Conservation (phyloP, 331 rosid genomes). For the Stylosanthes scabra region DNA sequence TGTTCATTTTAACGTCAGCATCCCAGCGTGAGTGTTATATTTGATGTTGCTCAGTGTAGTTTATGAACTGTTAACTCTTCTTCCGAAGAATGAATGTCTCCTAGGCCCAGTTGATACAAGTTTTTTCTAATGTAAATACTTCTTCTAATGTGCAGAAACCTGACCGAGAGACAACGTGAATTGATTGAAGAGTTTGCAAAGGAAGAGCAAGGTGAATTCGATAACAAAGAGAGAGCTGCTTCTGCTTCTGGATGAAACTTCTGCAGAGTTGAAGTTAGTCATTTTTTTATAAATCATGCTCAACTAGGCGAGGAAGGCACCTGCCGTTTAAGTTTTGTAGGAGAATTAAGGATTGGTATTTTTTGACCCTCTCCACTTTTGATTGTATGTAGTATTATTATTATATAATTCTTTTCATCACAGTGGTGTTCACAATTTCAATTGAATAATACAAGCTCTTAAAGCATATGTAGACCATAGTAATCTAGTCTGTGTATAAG, state of each 20-base stretch:
- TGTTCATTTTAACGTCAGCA: conserved; percentile 88
- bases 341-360: conserved; percentile 30
- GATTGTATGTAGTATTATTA: conserved; percentile 42
- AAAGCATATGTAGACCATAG: conserved; percentile 18
- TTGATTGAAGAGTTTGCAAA: conserved; percentile 82
- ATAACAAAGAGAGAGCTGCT: conserved; percentile 57
- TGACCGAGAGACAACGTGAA: conserved; percentile 82
- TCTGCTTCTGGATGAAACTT: conserved; percentile 63
- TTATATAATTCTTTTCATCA: neutral
- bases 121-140: conserved; percentile 2
- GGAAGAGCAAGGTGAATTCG: conserved; percentile 81
- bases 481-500: conserved; percentile 40
- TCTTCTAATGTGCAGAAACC: conserved; percentile 53
- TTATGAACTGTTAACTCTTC: conserved; percentile 13
- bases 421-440: conserved; percentile 20
- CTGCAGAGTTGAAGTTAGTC: neutral
- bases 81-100: neutral
- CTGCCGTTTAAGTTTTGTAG: conserved; percentile 62
- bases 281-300: neutral
- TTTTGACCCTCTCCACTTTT: conserved; percentile 23
- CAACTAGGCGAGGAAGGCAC: conserved; percentile 16
- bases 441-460: conserved; percentile 24
- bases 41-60: neutral
- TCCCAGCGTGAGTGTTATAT: conserved; percentile 59
- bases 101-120: conserved; percentile 5